A percentile compares a stretch with the other conserved stretches of the same genome.
phyloP scores from a whole-genome alignment of 1,284 basidiomycete genomes.

The Cryptococcus sp. region DNA sequence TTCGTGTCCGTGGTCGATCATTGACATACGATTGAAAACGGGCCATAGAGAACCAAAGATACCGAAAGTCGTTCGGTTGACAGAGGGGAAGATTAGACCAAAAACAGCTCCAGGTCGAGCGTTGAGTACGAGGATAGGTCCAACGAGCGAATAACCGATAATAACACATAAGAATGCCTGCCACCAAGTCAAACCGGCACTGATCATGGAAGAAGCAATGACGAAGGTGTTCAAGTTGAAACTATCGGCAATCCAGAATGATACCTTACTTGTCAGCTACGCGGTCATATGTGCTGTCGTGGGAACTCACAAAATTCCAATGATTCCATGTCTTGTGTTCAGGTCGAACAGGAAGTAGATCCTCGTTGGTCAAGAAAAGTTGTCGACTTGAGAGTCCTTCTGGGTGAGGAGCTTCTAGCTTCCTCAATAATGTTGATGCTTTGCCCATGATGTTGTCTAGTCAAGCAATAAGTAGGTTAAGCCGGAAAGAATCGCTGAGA shows the following conservation, averaged over 20 bases:
- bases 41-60: slow-evolving; percentile 68
- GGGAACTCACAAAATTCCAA: slow-evolving; percentile 26
- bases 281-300: neutral
- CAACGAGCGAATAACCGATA: slow-evolving; percentile 67
- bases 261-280: slow-evolving; percentile 9
- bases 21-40: slow-evolving; percentile 63
- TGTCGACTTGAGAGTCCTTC: slow-evolving; percentile 54
- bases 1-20: slow-evolving; percentile 7
- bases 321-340: slow-evolving; percentile 41
- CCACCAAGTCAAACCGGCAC: slow-evolving; percentile 73
- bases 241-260: slow-evolving; percentile 71
- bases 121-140: slow-evolving; percentile 71
- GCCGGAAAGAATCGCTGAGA: too few species aligned
- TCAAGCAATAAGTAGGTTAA: too few species aligned
- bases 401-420: slow-evolving; percentile 55
- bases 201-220: slow-evolving; percentile 61
- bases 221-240: slow-evolving; percentile 73
- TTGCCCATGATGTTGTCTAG: neutral
- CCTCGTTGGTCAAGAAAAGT: slow-evolving; percentile 56
- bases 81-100: slow-evolving; percentile 75
- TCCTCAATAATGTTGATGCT: slow-evolving; percentile 17
- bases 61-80: slow-evolving; percentile 69
- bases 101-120: slow-evolving; percentile 69
- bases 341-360: slow-evolving; percentile 29
- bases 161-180: slow-evolving; percentile 62